phyloP scores from a whole-genome alignment of 495 filamentous ascomycete genomes.

The Coniosporium apollinis region DNA sequence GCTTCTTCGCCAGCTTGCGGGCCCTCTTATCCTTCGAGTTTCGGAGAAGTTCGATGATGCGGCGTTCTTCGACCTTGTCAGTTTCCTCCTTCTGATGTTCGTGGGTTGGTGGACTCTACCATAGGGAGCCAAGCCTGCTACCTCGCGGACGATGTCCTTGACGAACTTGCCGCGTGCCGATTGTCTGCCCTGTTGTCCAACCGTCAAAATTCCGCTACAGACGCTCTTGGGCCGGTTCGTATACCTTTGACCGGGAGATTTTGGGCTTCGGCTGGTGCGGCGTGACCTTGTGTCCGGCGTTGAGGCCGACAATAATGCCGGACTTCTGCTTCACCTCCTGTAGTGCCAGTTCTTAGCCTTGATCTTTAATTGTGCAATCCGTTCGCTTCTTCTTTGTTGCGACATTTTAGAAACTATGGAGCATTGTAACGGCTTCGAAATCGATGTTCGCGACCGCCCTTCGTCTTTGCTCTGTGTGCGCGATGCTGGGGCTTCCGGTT shows the following conservation, averaged over 20 bases:
- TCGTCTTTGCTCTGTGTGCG: too few species aligned
- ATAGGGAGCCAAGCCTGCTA: conserved; percentile 40
- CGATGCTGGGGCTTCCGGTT: too few species aligned
- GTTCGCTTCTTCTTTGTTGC: too few species aligned
- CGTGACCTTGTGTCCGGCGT: conserved; percentile 91
- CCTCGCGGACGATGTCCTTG: conserved; percentile 87
- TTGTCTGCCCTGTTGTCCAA: too few species aligned
- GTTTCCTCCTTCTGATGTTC: conserved; percentile 12
- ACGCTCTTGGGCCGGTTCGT: too few species aligned
- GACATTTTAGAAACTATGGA: too few species aligned
- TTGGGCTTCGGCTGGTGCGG: conserved; percentile 68
- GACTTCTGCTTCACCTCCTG: conserved; percentile 22
- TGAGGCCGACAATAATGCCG: conserved; percentile 58
- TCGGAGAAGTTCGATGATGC: conserved; percentile 93
- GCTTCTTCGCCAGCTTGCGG: conserved; percentile 97
- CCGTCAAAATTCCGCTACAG: too few species aligned
- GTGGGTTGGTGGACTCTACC: conserved; percentile 2
- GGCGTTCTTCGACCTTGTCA: conserved; percentile 47
- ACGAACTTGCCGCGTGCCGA: too few species aligned
- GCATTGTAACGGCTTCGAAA: too few species aligned
- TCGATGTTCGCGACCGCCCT: too few species aligned
- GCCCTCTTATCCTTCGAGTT: conserved; percentile 99
- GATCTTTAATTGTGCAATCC: neutral
- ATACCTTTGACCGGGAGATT: conserved; percentile 79
- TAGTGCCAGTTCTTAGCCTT: conserved; percentile 9